Percentiles rank a stretch among this genome's conserved stretches.
Conservation (phyloP, 2,329 filamentous ascomycete species). For the Gremmenia infestans region DNA sequence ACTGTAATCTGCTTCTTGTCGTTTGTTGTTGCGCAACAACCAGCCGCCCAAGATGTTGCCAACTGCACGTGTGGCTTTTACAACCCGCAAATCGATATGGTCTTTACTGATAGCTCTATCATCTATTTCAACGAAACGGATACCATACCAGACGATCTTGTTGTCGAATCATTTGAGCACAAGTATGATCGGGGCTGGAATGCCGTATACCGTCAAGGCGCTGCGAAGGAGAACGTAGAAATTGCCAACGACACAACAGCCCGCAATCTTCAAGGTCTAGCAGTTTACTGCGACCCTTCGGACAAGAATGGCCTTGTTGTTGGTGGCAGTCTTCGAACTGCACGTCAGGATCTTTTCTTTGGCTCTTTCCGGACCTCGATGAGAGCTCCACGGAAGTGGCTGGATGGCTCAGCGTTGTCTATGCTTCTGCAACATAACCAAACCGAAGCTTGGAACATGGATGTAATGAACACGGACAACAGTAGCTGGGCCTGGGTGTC, state of each 20-base stretch:
- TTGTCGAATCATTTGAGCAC: slow-evolving; percentile 37
- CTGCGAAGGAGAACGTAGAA: slow-evolving; percentile 36
- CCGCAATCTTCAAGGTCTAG: slow-evolving; percentile 3
- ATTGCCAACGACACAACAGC: slow-evolving; percentile 25
- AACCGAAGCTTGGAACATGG: slow-evolving; percentile 38
- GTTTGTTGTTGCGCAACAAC: not conserved
- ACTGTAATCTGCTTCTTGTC: not conserved
- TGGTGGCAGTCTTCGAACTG: slow-evolving; percentile 10
- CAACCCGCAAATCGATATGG: slow-evolving; percentile 33
- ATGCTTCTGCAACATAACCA: slow-evolving; percentile 43
- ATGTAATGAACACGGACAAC: slow-evolving; percentile 41
- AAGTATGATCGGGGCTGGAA: slow-evolving; percentile 44
- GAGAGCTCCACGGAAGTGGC: slow-evolving; percentile 34
- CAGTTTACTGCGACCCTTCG: slow-evolving; percentile 7
- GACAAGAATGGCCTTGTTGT: slow-evolving; percentile 29
- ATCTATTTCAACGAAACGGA: slow-evolving; percentile 47
- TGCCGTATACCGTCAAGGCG: slow-evolving; percentile 39
- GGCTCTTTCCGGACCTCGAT: slow-evolving; percentile 42
- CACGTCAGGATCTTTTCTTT: slow-evolving; percentile 42
- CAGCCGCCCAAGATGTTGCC: slow-evolving; percentile 1
- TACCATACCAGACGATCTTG: slow-evolving; percentile 33
- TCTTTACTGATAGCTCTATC: slow-evolving; percentile 44
- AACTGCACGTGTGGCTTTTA: slow-evolving; percentile 43
- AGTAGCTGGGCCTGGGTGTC: slow-evolving; percentile 34
- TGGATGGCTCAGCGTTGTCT: slow-evolving; percentile 39